Percentiles rank a stretch among this genome's conserved stretches.
phyloP scores from a whole-genome alignment of 2,329 filamentous ascomycete species.

The Penicillium hesseltinei region DNA sequence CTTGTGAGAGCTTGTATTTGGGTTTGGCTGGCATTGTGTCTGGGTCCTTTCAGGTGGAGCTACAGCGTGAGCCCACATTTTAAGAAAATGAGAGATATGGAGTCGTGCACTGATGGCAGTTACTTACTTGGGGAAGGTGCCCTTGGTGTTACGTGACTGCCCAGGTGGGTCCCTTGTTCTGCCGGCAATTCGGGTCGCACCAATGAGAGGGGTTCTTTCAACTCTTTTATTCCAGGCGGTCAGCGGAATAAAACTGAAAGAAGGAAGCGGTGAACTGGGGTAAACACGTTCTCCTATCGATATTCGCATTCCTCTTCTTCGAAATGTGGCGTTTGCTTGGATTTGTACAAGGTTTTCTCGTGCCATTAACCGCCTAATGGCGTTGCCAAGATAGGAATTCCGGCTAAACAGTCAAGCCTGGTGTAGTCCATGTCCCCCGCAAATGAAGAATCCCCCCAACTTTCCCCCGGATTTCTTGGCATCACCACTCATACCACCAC shows the following conservation, averaged over 20 bases:
- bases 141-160: not conserved
- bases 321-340: not conserved
- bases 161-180: not conserved
- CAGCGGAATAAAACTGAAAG: not conserved
- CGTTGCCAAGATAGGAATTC: not conserved
- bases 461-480: not conserved
- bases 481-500: not conserved
- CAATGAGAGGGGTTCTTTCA: not conserved
- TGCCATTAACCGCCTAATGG: not conserved
- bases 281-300: not conserved
- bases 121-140: constrained; percentile 1
- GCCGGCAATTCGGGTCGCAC: not conserved
- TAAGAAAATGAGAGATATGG: not conserved
- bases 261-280: not conserved
- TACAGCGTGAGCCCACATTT: not conserved
- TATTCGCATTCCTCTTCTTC: not conserved
- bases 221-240: not conserved
- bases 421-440: not conserved
- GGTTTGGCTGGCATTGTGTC: not conserved
- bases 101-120: not conserved
- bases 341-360: not conserved
- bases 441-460: not conserved
- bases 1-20: constrained; percentile 39
- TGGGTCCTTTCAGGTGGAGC: no score
- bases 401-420: constrained; percentile 6